Evolutionary conservation across 2,329 filamentous ascomycete species (phyloP), one percentile per base, ranked within the genome.

Genomic region (Penicillium sclerotiorum): DNA sequence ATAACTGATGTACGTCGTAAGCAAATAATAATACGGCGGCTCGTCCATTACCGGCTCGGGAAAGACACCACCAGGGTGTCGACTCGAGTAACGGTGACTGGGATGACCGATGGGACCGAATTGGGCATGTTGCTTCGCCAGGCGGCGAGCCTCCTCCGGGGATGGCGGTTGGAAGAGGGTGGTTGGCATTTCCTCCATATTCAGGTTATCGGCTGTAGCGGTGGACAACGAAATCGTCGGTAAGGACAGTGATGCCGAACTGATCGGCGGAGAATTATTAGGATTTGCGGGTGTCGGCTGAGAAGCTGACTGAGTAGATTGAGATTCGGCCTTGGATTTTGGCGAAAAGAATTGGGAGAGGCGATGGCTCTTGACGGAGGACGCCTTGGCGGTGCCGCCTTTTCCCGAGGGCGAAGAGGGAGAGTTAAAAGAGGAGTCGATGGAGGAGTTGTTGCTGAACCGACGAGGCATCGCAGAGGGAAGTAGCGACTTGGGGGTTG

Each of bases 1-100:
- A 73, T 99, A 99, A 75, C 91, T 96, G 73, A 99, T 90, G 79
- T 99, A 99, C 65, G 94, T 99, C 28, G 94, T 97, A 61, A 99
- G 82, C 64, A 99, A 84, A 75, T 89, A 96, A 79, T 92, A 97
- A 77, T 96, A 97, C 15, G 93, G 90, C 35, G 94, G 93, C 71
- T 96, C 93, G 67, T 99, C 94, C 69, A 96, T 90, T 52, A 97
- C 78, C 5, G 93, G 92, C 30, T 90, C 83, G 38, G 86, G 85
- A 50, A 97, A 87, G 32, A 87, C 83, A 62, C 85, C 83, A 60
- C 92, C 93, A 54, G 88, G 85, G 69, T 95, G 91, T 71, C 88
- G 85, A 79, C 92, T 96, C 56, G 89, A 86, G 76, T 96, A 96
- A 67, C 89, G 83, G 73, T 99, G 93, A 64, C 81, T 87, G 43